Base-by-base conservation (phyloP, 2,329 filamentous ascomycete genomes). In the Pyricularia grisea region DNA sequence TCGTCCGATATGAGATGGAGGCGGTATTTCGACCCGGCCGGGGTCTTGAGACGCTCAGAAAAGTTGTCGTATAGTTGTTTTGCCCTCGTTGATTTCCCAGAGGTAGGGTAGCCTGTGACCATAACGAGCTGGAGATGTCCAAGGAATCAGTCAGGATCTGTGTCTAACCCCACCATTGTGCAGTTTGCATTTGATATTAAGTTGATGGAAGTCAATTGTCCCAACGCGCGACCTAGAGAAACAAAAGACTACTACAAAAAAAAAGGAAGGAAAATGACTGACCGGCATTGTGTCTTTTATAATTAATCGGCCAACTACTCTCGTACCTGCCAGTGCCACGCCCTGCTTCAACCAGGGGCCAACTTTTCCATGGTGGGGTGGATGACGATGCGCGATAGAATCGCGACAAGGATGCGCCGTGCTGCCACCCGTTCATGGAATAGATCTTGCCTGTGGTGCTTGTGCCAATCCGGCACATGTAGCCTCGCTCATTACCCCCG, bases 1-100 rank as follows among this genome's bases (percentile, higher is more conserved):
- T 91, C 86, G 80, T 94, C 90, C 69, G 90, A 91, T 74, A 94
- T 87, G 72, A 92, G 86, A 76, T 93, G 89, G 3, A 93, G 83
- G 70, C 89, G 88, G 74, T 92, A 87, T 69, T 82, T 82, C 74
- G 74, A 2, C 70, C 71, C 25, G 75, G 73, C 27, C 73, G 71
- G 33, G 69, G 74, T 75, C 71, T 79, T 78, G 77, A 89, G 88
- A 74, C 85, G 87, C 72, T 84, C 79, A 66, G 83, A 76, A 75
- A 94, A 87, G 79, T 89, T 89, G 42, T 83, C 78, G 75, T 89
- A 79, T 12, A 95, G 85, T 77, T 94, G 88, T 65, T 81, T 80
- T 14, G 88, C 87, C 72, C 88, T 87, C 25, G 86, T 87, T 42
- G 87, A 88, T 79, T 91, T 91, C 77, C 89, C 89, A 33, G 88